Evolutionary conservation across 2,329 filamentous ascomycete genomes (phyloP), one percentile per base, ranked within the genome.

Genomic region (Macrophomina pseudophaseolina): DNA sequence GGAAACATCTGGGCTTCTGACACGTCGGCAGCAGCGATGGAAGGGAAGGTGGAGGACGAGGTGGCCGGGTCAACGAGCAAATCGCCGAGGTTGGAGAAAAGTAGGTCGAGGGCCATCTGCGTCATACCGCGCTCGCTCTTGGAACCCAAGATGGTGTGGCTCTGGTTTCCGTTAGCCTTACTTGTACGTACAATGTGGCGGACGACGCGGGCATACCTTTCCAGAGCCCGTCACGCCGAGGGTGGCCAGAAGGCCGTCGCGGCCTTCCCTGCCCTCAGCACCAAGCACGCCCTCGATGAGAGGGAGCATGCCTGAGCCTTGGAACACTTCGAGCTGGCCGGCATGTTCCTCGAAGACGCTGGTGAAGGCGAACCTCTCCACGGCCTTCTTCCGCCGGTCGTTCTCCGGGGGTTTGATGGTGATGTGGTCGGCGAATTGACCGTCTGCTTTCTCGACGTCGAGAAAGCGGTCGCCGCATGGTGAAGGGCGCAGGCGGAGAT

Each of bases 331-430:
- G 33, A 95, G 83, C 75, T 99, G 95, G 6, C 87, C 87, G 1
- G 93, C 89, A 73, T 91, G 85, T 75, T 98, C 94, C 72, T 96
- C 91, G 72, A 98, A 97, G 0, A 99, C 93, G 69, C 88, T 88
- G 0, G 95, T 99, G 75, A 99, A 99, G 1, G 90, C 92, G 76
- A 98, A 99, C 75, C 91, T 93, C 78, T 99, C 95, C 42, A 97
- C 88, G 0, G 94, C 93, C 53, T 94, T 88, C 71, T 94, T 92
- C 66, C 94, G 87, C 69, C 88, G 86, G 68, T 97, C 94, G 69
- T 89, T 91, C 2, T 93, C 91, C 0, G 94, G 93, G 7, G 83
- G 81, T 63, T 81, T 80, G 72, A 85, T 83, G 6, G 83, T 85
- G 70, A 85, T 83, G 71, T 85, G 83, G 16, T 81, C 84, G 1